These are phyloP conservation scores for Moniliophthora roreri DNA, from an alignment of 1,284 basidiomycete species.

Conservation along the genomic window DNA sequence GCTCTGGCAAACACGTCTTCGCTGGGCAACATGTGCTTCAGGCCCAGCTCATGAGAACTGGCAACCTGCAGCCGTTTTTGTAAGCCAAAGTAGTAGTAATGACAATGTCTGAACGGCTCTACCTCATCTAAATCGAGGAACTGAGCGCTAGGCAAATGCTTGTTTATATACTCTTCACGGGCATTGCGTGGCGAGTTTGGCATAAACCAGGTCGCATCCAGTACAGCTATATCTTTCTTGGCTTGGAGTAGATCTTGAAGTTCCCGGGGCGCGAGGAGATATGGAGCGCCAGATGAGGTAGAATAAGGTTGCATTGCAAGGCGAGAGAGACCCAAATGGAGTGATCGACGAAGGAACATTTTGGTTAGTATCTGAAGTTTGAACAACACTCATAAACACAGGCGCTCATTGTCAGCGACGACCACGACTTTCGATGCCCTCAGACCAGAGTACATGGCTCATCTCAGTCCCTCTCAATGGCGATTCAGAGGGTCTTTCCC, in stretches of 20 bases:
- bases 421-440: constrained; percentile 57
- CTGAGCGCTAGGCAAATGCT: constrained; percentile 72
- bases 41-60: constrained; percentile 64
- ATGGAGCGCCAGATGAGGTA: constrained; percentile 37
- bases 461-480: constrained; percentile 75
- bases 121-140: constrained; percentile 82
- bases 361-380: background rate
- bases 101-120: background rate
- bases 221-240: constrained; percentile 43
- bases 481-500: constrained; percentile 66
- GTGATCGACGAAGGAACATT: constrained; percentile 2
- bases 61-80: constrained; percentile 42
- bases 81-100: background rate
- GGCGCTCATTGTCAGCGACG: constrained; percentile 2
- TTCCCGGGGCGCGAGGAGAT: constrained; percentile 52
- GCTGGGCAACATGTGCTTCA: constrained; percentile 94
- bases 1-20: constrained; percentile 73
- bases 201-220: constrained; percentile 90
- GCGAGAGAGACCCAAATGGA: constrained; percentile 13
- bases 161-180: constrained; percentile 61
- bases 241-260: constrained; percentile 37
- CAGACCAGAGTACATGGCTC: constrained; percentile 85
- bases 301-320: constrained; percentile 27
- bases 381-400: background rate
- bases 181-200: constrained; percentile 73